Evolutionary conservation across 768 basidiomycete species (phyloP).

Genomic region (Lentinus tigrinus): DNA sequence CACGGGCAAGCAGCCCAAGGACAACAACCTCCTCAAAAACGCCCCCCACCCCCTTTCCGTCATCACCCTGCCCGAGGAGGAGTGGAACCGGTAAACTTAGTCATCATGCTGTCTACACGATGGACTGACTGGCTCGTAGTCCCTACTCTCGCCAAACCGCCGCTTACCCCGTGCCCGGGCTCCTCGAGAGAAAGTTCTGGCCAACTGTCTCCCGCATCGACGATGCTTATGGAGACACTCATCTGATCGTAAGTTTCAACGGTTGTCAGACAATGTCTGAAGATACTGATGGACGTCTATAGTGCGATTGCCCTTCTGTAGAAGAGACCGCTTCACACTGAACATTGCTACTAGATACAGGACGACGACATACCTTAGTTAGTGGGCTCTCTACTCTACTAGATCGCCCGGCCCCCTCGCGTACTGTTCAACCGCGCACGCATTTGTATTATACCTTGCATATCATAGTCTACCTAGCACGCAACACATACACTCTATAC

Average conservation of each 20-base stretch:
- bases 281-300: slow-evolving; percentile 7
- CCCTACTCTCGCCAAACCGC: slow-evolving; percentile 90
- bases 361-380: slow-evolving; percentile 20
- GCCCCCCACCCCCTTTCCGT: slow-evolving; percentile 88
- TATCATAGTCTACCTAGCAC: slow-evolving; percentile 12
- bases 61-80: slow-evolving; percentile 64
- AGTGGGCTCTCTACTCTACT: slow-evolving; percentile 40
- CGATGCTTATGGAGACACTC: slow-evolving; percentile 92
- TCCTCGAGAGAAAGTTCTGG: slow-evolving; percentile 94
- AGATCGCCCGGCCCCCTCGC: slow-evolving; percentile 39
- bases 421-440: slow-evolving; percentile 70
- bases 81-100: slow-evolving; percentile 83
- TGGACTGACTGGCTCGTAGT: slow-evolving; percentile 35
- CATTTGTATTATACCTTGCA: slow-evolving; percentile 30
- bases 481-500: neutral
- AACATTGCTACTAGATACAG: slow-evolving; percentile 20
- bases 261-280: neutral
- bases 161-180: slow-evolving; percentile 83
- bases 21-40: slow-evolving; percentile 91
- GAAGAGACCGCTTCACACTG: slow-evolving; percentile 61
- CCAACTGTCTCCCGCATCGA: slow-evolving; percentile 90
- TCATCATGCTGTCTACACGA: neutral
- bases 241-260: slow-evolving; percentile 68
- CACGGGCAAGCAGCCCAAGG: slow-evolving; percentile 82
- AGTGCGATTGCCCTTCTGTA: slow-evolving; percentile 88